Base-by-base conservation (phyloP, 2,329 filamentous ascomycete species). In the Calcarisporium arbuscula region DNA sequence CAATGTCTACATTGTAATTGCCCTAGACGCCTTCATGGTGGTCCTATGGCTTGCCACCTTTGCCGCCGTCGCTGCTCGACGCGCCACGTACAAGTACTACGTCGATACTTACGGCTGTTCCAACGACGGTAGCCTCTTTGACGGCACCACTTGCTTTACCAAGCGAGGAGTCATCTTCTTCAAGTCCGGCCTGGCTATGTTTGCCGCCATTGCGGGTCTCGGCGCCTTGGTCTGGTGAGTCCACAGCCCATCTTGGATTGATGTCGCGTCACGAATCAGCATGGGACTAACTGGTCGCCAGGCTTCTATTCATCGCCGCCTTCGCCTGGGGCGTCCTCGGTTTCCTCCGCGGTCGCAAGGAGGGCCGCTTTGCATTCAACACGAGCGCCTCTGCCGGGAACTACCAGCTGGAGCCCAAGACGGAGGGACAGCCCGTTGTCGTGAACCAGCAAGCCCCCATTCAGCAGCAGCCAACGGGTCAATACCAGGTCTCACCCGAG, bases 21-120 rank as follows among this genome's bases (percentile, higher is more conserved):
- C 51, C 11, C 53, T 71, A 16, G 67, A 71, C 29, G 55, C 47
- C 5, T 49, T 69, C 28, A 53, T 71, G 50, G 45, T 64, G 30
- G 44, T 72, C 36, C 56, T 72, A 34, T 72, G 68, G 68, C 61
- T 72, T 14, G 57, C 64, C 0, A 57, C 60, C n/a, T 63, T 54
- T 39, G 58, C 58, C 12, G 57, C 64, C 18, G 56, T 56, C 11
- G 67, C 67, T 8, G 55, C 60, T 15, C 52, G 46, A 33, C 60
- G 67, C 19, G 53, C 56, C 21, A 40, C 40, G 14, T 70, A 64
- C 46, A 49, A 42, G 5, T 54, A 58, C 32, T 41, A 42, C 8
- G 48, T 57, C 11, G 32, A 23, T 4, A 59, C 63, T 4, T 43
- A 23, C 8, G 49, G 48, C 3, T 60, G 56, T 36, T 54, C 48